phyloP scores from a whole-genome alignment of 805 yeast species.

The Aciculoconidium aculeatum region DNA sequence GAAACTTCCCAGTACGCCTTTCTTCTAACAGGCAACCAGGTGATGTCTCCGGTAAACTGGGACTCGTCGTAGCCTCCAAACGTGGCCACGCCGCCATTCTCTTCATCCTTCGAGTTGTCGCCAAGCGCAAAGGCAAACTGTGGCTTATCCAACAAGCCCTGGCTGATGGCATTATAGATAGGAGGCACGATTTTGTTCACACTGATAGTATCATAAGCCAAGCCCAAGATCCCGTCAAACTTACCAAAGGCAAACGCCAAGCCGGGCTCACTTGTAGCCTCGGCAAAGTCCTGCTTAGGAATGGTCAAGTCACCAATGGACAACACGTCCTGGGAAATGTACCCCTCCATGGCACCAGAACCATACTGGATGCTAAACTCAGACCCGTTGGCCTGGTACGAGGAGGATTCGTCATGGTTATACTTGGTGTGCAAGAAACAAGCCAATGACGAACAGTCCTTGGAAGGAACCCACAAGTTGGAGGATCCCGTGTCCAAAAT shows the following conservation, averaged over 20 bases:
- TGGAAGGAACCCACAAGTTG: slow-evolving; percentile 93
- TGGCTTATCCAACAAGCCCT: slow-evolving; percentile 76
- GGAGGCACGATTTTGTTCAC: slow-evolving; percentile 92
- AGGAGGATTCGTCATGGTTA: slow-evolving; percentile 74
- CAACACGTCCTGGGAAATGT: slow-evolving; percentile 79
- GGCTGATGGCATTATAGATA: slow-evolving; percentile 77
- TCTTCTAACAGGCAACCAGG: slow-evolving; percentile 97
- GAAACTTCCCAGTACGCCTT: slow-evolving; percentile 99
- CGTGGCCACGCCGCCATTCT: slow-evolving; percentile 85
- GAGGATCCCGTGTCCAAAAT: slow-evolving; percentile 95
- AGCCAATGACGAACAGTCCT: slow-evolving; percentile 87
- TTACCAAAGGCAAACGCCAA: slow-evolving; percentile 97
- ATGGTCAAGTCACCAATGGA: slow-evolving; percentile 79
- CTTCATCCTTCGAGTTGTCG: slow-evolving; percentile 57
- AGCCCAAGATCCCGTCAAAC: slow-evolving; percentile 95
- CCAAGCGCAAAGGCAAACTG: slow-evolving; percentile 91
- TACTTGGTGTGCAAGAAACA: slow-evolving; percentile 92
- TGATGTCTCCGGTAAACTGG: slow-evolving; percentile 74
- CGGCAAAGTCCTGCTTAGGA: slow-evolving; percentile 90
- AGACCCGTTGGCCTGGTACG: slow-evolving; percentile 83
- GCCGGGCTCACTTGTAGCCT: slow-evolving; percentile 96
- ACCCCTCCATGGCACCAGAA: slow-evolving; percentile 89
- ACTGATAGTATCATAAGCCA: slow-evolving; percentile 88
- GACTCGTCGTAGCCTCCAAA: slow-evolving; percentile 89
- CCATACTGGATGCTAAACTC: slow-evolving; percentile 86